Conservation (phyloP, 2,329 filamentous ascomycete species). For the Triangularia setosa region DNA sequence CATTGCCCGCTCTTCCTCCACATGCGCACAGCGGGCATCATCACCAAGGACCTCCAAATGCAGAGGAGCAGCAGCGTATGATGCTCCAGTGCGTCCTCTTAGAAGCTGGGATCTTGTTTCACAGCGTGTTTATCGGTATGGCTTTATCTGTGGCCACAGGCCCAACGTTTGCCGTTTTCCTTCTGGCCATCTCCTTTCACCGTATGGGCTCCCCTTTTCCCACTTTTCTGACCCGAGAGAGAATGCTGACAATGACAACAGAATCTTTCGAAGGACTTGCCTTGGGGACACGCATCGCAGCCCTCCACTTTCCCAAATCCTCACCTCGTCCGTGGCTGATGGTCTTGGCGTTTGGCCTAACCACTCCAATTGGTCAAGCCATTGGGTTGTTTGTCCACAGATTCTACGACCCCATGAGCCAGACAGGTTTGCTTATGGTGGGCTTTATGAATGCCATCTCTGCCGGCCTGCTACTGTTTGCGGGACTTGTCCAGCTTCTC, state of each 20-base stretch:
- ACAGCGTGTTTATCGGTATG: slow-evolving; percentile 85
- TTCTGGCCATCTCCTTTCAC: slow-evolving; percentile 78
- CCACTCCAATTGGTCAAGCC: slow-evolving; percentile 78
- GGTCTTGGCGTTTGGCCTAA: slow-evolving; percentile 71
- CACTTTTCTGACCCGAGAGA: not conserved
- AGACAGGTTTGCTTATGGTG: slow-evolving; percentile 74
- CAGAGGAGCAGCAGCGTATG: slow-evolving; percentile 61
- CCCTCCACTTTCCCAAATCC: slow-evolving; percentile 70
- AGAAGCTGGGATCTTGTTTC: slow-evolving; percentile 80
- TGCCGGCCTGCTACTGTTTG: slow-evolving; percentile 74
- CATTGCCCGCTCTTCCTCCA: slow-evolving; percentile 5
- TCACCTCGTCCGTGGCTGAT: slow-evolving; percentile 79
- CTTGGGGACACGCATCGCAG: slow-evolving; percentile 78
- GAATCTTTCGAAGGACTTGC: slow-evolving; percentile 85
- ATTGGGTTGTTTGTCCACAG: slow-evolving; percentile 75
- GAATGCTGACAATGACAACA: not conserved
- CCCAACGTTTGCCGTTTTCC: slow-evolving; percentile 72
- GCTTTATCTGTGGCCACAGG: slow-evolving; percentile 77
- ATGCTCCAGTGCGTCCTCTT: slow-evolving; percentile 75
- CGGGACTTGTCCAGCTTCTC: slow-evolving; percentile 77
- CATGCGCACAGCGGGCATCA: not conserved
- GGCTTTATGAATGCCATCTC: slow-evolving; percentile 86
- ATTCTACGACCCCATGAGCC: slow-evolving; percentile 74
- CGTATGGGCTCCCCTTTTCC: slow-evolving; percentile 32
- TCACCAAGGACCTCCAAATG: slow-evolving; percentile 29